Base-by-base conservation (phyloP, 179 eudicot species). In the Silene noctiflora region DNA sequence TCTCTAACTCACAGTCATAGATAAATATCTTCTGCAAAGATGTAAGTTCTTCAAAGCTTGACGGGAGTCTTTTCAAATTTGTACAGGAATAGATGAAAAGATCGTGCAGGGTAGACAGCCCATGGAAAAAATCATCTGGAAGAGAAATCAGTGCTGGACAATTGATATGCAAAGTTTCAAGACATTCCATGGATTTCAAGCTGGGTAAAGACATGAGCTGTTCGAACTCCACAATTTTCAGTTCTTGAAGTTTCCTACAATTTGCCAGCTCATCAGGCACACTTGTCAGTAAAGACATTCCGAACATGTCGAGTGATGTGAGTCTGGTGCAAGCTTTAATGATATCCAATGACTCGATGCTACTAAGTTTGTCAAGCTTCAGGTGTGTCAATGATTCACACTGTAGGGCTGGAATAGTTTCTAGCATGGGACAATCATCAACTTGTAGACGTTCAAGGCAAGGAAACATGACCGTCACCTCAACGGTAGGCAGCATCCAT, bases 181-280 rank as follows among this genome's bases (percentile, higher is more conserved):
- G 67, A 68, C 27, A 59, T 8, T 0, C 20, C 10, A 51, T 35
- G 22, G 12, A 65, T 31, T 29, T 29, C 20, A 76, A 24, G 24
- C 58, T 58, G 55, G 74, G 79, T 11, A 76, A 39, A 68, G 64
- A 68, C 25, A 17, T 19, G 22, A 76, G 72, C 24, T 24, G 29
- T 0, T 17, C 29, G 4, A 53, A 76, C 24, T 61, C 20, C 17
- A 4, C 4, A 4, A 76, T 69, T 3, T 8, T 11, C 66, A 76
- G 5, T 14, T 10, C 11, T 20, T 68, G 67, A 17, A 76, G 67
- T 16, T 58, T 69, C 7, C 19, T 64, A 75, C 62, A 64, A 2
- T 35, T 67, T 56, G 31, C 61, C 14, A 76, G 29, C 27, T 67
- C 73, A 4, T 67, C 8, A 53, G 78, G 73, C 16, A 76, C 13